Evolutionary conservation across 2,329 filamentous ascomycete genomes (phyloP).

Genomic region (Talaromyces sp.): DNA sequence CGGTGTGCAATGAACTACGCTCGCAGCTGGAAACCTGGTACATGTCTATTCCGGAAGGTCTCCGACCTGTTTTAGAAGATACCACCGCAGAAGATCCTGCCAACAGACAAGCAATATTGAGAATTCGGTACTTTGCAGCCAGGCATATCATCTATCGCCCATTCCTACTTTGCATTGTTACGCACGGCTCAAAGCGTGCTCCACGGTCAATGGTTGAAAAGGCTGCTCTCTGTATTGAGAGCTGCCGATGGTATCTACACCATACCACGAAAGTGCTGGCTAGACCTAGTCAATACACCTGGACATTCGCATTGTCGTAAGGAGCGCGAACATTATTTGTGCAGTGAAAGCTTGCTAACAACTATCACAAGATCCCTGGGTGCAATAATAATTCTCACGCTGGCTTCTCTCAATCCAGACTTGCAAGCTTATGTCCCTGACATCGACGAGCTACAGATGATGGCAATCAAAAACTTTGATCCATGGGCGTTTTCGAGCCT

Average conservation of each 20-base stretch:
- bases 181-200: constrained; percentile 18
- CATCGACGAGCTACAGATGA: constrained; percentile 26
- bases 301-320: constrained; percentile 36
- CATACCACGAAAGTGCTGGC: constrained; percentile 27
- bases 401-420: constrained; percentile 29
- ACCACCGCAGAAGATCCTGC: constrained; percentile 18
- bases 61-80: constrained; percentile 26
- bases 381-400: constrained; percentile 31
- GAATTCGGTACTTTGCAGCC: constrained; percentile 34
- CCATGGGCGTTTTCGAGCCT: constrained; percentile 12
- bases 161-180: constrained; percentile 30
- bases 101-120: constrained; percentile 27
- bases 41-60: constrained; percentile 30
- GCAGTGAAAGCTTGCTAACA: background rate
- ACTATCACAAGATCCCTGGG: constrained; percentile 28
- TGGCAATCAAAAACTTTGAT: constrained; percentile 6
- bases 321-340: background rate
- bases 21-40: constrained; percentile 33
- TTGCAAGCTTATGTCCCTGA: constrained; percentile 30
- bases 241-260: constrained; percentile 30
- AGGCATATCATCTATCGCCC: constrained; percentile 35
- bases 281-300: constrained; percentile 33
- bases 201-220: constrained; percentile 28
- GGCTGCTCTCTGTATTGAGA: constrained; percentile 31
- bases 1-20: constrained; percentile 25